These are phyloP conservation scores for Gelatoporia subvermispora DNA, from an alignment of 768 basidiomycete species.

Conservation along the genomic window DNA sequence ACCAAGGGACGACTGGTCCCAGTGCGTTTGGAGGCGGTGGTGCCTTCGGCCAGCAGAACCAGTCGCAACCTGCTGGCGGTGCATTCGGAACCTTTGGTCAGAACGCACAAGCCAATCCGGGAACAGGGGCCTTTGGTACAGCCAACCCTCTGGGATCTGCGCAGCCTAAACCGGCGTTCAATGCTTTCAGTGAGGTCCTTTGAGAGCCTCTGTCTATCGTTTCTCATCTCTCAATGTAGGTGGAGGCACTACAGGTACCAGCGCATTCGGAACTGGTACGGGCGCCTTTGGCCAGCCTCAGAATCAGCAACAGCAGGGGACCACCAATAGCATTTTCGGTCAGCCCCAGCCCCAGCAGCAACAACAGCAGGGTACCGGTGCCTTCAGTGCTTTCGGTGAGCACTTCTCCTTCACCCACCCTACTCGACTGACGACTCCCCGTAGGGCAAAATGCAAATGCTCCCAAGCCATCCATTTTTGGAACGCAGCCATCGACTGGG, in stretches of 20 bases:
- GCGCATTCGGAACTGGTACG: slow-evolving; percentile 21
- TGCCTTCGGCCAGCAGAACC: slow-evolving; percentile 32
- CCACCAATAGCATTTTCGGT: slow-evolving; percentile 32
- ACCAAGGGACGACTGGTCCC: slow-evolving; percentile 11
- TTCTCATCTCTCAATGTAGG: not conserved
- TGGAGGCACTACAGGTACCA: slow-evolving; percentile 11
- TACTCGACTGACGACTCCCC: not conserved
- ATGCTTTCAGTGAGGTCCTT: slow-evolving; percentile 18
- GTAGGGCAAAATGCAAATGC: slow-evolving; percentile 22
- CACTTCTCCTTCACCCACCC: not conserved
- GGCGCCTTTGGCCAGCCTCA: slow-evolving; percentile 25
- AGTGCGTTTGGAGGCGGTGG: slow-evolving; percentile 21
- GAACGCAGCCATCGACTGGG: slow-evolving; percentile 35
- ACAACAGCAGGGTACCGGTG: slow-evolving; percentile 16
- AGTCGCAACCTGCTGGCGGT: slow-evolving; percentile 18
- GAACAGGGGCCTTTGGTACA: slow-evolving; percentile 26
- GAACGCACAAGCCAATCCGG: slow-evolving; percentile 27
- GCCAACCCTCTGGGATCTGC: slow-evolving; percentile 23
- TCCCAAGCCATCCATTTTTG: slow-evolving; percentile 46
- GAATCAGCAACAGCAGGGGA: slow-evolving; percentile 18
- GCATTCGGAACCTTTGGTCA: slow-evolving; percentile 32
- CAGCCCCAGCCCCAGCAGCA: slow-evolving; percentile 25
- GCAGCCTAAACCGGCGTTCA: slow-evolving; percentile 21
- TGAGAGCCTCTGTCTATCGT: not conserved
- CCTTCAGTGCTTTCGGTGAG: slow-evolving; percentile 34